Evolutionary conservation across 306 rosid species (phyloP).

Genomic region (Rosa rugosa): DNA sequence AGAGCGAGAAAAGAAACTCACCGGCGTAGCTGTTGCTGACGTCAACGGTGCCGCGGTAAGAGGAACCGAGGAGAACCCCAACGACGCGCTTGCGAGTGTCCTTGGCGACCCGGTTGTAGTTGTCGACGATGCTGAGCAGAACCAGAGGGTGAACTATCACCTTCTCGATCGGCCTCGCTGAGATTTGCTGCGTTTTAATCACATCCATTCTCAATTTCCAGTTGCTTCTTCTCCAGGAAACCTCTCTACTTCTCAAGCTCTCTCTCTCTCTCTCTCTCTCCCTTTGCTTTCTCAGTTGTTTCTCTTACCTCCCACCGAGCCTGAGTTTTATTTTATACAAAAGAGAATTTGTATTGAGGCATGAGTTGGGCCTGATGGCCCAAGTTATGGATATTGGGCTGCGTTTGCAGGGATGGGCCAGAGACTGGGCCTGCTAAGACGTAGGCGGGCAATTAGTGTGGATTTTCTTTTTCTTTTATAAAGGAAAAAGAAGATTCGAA

Average conservation of each 20-base stretch:
- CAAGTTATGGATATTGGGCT: background rate
- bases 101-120: constrained; percentile 76
- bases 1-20: background rate
- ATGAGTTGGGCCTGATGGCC: background rate
- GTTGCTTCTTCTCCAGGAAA: constrained; percentile 20
- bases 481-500: too few species aligned
- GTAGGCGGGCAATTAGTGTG: background rate
- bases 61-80: constrained; percentile 70
- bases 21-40: constrained; percentile 85
- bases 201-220: constrained; percentile 54
- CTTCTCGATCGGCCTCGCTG: constrained; percentile 60
- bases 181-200: constrained; percentile 75
- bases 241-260: background rate
- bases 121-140: constrained; percentile 76
- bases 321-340: background rate
- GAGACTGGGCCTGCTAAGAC: background rate
- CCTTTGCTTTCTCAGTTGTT: background rate
- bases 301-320: background rate
- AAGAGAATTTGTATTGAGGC: background rate
- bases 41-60: constrained; percentile 74
- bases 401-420: background rate
- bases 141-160: constrained; percentile 77
- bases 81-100: constrained; percentile 78
- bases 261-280: background rate
- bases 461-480: too few species aligned